These are phyloP conservation scores for Vicia sativa DNA, from an alignment of 306 rosid genomes.

Conservation along the genomic window DNA sequence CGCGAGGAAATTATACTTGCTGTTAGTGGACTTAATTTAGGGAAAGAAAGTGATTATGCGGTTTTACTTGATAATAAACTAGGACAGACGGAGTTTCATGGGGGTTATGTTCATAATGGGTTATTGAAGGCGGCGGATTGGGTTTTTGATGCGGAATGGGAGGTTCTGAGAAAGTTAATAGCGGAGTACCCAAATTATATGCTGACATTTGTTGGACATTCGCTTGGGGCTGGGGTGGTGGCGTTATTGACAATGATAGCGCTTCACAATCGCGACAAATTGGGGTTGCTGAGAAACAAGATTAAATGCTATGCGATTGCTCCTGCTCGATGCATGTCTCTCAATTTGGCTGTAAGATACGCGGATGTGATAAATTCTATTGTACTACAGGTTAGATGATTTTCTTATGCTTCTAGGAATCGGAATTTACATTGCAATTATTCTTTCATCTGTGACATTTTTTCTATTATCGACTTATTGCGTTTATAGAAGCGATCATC, in stretches of 20 bases:
- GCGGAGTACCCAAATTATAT: conserved; percentile 66
- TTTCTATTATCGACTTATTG: not conserved
- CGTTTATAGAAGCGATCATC: conserved; percentile 22
- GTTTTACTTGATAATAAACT: conserved; percentile 91
- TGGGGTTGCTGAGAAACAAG: conserved; percentile 77
- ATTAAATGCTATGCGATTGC: conserved; percentile 84
- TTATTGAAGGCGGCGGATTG: conserved; percentile 82
- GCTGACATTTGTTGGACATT: conserved; percentile 77
- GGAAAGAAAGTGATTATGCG: conserved; percentile 76
- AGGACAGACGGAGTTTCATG: conserved; percentile 78
- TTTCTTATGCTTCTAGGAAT: conserved; percentile 17
- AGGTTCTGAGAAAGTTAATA: conserved; percentile 61
- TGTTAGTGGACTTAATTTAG: conserved; percentile 87
- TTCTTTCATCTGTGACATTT: conserved; percentile 4
- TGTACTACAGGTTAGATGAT: conserved; percentile 75
- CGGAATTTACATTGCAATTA: not conserved
- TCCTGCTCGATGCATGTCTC: conserved; percentile 86
- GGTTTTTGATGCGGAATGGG: conserved; percentile 70
- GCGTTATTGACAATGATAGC: conserved; percentile 75
- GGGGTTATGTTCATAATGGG: conserved; percentile 96
- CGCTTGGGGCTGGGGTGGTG: conserved; percentile 94
- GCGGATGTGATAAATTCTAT: conserved; percentile 86
- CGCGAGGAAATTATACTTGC: conserved; percentile 73
- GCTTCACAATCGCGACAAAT: conserved; percentile 57
- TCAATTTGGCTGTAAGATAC: conserved; percentile 94